phyloP scores from a whole-genome alignment of 768 basidiomycete species.

The Pleurotus cornucopiae region DNA sequence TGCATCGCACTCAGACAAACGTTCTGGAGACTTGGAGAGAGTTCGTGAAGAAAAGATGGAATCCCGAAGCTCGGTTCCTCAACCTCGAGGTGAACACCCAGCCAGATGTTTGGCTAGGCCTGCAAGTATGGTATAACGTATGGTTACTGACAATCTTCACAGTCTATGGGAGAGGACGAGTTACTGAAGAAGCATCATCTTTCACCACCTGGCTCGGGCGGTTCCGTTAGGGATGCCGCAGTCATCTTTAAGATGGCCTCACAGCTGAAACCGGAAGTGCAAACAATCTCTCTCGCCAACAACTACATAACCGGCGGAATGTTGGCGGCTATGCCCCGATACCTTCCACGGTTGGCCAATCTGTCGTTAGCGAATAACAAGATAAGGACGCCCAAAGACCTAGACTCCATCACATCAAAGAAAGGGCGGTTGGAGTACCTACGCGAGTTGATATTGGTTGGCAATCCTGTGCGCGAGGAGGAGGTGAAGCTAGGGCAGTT shows the following conservation, averaged over 20 bases:
- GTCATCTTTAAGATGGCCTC: slow-evolving; percentile 89
- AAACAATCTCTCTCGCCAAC: slow-evolving; percentile 83
- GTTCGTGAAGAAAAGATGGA: slow-evolving; percentile 71
- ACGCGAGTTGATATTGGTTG: slow-evolving; percentile 69
- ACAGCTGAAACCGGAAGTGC: slow-evolving; percentile 69
- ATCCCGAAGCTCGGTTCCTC: slow-evolving; percentile 62
- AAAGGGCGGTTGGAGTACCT: slow-evolving; percentile 59
- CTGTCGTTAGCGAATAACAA: slow-evolving; percentile 79
- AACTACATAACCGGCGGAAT: slow-evolving; percentile 56
- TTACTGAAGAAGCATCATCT: slow-evolving; percentile 70
- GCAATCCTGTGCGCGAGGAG: slow-evolving; percentile 68
- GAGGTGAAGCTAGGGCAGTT: slow-evolving; percentile 53
- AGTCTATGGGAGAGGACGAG: slow-evolving; percentile 80
- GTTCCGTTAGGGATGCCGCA: slow-evolving; percentile 60
- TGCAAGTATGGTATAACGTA: background rate
- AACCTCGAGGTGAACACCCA: slow-evolving; percentile 71
- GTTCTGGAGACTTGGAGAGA: slow-evolving; percentile 70
- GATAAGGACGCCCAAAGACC: slow-evolving; percentile 63
- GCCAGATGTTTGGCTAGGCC: slow-evolving; percentile 1
- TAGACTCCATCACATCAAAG: slow-evolving; percentile 58
- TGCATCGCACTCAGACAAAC: slow-evolving; percentile 23
- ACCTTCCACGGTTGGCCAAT: slow-evolving; percentile 76
- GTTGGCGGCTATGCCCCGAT: slow-evolving; percentile 60
- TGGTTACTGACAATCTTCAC: slow-evolving; percentile 12
- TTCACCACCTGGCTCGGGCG: slow-evolving; percentile 64